phyloP scores from a whole-genome alignment of 2,329 filamentous ascomycete species.

The Eutypella sp. region DNA sequence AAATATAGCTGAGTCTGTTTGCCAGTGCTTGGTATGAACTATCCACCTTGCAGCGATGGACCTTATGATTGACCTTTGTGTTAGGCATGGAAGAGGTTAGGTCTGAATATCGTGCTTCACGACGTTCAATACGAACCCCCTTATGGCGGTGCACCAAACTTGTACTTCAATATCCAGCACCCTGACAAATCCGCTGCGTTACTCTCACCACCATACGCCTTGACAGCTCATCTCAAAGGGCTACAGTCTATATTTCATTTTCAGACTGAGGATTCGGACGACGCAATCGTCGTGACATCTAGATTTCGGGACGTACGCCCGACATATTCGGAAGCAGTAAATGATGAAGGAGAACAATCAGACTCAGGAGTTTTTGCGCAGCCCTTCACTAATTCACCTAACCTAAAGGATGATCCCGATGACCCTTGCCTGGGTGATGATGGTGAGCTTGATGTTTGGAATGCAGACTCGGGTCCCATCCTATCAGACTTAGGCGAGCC shows the following conservation, averaged over 20 bases:
- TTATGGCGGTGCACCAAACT: constrained; percentile 18
- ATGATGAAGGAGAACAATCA: neutral
- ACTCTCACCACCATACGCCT: constrained; percentile 22
- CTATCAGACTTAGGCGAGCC: neutral
- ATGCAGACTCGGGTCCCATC: neutral
- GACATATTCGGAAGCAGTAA: neutral
- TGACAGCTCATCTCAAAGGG: constrained; percentile 22
- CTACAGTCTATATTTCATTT: constrained; percentile 21
- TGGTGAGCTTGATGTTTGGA: too few relatives aligned
- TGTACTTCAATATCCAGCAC: constrained; percentile 26
- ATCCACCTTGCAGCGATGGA: too few relatives aligned
- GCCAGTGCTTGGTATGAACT: constrained; percentile 18
- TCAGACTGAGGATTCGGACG: neutral
- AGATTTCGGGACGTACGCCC: too few relatives aligned
- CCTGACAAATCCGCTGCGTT: constrained; percentile 24
- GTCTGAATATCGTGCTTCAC: constrained; percentile 17
- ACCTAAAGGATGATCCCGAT: too few relatives aligned
- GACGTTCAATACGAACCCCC: constrained; percentile 17
- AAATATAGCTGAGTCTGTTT: constrained; percentile 17
- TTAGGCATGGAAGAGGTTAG: constrained; percentile 24
- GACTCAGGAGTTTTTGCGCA: neutral
- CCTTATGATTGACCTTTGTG: constrained; percentile 7
- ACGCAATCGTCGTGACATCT: neutral
- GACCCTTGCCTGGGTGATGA: too few relatives aligned
- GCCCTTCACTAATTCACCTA: too few relatives aligned